Conservation (phyloP, 805 yeast species). For the Starmerella asiatica region DNA sequence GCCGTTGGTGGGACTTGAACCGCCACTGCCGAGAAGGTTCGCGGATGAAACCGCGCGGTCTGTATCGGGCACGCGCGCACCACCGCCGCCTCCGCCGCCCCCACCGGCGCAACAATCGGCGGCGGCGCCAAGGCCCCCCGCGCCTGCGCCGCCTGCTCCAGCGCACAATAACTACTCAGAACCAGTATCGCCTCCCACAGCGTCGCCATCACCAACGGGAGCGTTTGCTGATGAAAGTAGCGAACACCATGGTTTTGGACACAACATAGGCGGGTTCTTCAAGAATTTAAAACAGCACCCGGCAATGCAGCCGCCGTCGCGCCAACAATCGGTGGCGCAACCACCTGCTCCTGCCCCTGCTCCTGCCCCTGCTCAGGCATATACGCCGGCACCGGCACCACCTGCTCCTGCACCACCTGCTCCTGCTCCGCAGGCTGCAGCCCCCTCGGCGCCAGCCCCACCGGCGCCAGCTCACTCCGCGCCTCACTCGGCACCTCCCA, state of each 20-base stretch:
- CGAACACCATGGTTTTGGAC: background rate
- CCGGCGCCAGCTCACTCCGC: background rate
- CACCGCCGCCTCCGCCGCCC: conserved; percentile 28
- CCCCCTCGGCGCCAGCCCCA: conserved; percentile 5
- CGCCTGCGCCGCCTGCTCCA: conserved; percentile 7
- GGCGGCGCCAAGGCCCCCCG: no score
- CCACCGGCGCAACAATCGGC: conserved; percentile 22
- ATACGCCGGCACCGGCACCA: conserved; percentile 1
- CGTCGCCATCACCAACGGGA: conserved; percentile 8
- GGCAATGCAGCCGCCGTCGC: background rate
- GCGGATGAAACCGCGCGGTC: conserved; percentile 13
- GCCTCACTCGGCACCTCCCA: conserved; percentile 4
- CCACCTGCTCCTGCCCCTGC: conserved; percentile 12
- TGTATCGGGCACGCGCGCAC: conserved; percentile 7
- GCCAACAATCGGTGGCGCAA: background rate
- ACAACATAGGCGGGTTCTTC: conserved; percentile 14
- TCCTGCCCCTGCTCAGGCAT: conserved; percentile 17
- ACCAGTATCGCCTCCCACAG: conserved; percentile 7
- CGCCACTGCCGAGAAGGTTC: conserved; percentile 58
- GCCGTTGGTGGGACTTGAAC: conserved; percentile 69
- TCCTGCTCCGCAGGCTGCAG: no score
- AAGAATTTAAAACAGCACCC: conserved; percentile 2
- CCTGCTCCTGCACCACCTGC: conserved; percentile 1
- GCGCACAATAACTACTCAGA: conserved; percentile 4
- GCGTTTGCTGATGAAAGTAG: background rate